Percentiles rank a stretch among this genome's conserved stretches.
Evolutionary conservation across 169 alveolate genomes (phyloP).

Genomic region (Perkinsus chesapeaki): DNA sequence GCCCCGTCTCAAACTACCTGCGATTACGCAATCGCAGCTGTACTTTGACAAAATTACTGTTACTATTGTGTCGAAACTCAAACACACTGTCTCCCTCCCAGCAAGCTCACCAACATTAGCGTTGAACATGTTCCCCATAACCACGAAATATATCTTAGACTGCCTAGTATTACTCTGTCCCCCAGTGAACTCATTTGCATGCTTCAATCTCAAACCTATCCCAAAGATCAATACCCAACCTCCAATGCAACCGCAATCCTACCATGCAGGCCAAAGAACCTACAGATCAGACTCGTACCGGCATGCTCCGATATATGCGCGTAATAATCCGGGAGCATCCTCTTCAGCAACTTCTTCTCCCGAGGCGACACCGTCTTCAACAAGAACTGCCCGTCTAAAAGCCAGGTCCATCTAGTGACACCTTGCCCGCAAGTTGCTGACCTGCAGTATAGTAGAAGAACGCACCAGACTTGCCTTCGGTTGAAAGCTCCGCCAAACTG

Average conservation of each 20-base stretch:
- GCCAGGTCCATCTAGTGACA: too few relatives aligned
- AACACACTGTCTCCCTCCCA: constrained; percentile 76
- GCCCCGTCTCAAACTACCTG: too few relatives aligned
- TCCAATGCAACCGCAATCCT: not conserved
- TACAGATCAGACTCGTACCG: not conserved
- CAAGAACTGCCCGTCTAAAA: constrained; percentile 35
- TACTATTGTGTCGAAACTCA: too few relatives aligned
- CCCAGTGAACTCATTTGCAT: not conserved
- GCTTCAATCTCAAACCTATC: not conserved
- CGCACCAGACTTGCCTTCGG: constrained; percentile 93
- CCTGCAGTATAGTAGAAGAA: constrained; percentile 89
- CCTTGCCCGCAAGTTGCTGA: constrained; percentile 54
- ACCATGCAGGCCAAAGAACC: not conserved
- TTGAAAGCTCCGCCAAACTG: constrained; percentile 80
- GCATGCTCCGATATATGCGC: not conserved
- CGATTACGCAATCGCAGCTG: too few relatives aligned
- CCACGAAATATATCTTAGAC: constrained; percentile 78
- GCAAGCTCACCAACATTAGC: constrained; percentile 58
- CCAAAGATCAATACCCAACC: not conserved
- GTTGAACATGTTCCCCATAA: constrained; percentile 90
- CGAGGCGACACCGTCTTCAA: constrained; percentile 29
- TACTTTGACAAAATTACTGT: too few relatives aligned
- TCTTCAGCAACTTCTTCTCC: not conserved
- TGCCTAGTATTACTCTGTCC: not conserved
- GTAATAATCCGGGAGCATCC: not conserved